Conservation (phyloP, 2,329 filamentous ascomycete species). For the Bisporella sp. region DNA sequence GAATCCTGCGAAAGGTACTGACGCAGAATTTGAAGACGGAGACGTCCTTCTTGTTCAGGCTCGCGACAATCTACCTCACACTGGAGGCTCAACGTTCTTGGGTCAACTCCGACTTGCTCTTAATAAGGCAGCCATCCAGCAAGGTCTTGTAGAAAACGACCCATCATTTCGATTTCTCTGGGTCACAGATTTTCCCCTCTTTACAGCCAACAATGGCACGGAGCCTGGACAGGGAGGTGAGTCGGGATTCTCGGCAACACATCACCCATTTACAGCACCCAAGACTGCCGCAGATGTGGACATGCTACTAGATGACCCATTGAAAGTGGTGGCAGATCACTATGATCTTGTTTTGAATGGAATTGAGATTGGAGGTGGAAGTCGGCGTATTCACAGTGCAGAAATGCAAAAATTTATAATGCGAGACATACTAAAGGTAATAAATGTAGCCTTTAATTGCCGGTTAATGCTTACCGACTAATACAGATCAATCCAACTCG, state of each 20-base stretch:
- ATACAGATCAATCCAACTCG: slow-evolving; percentile 41
- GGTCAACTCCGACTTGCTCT: slow-evolving; percentile 25
- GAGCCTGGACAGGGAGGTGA: slow-evolving; percentile 63
- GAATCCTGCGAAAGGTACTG: neutral
- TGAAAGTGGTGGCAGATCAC: slow-evolving; percentile 72
- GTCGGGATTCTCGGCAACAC: slow-evolving; percentile 77
- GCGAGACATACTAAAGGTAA: slow-evolving; percentile 64
- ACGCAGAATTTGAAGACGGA: slow-evolving; percentile 46
- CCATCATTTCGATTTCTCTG: slow-evolving; percentile 63
- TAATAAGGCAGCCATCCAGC: slow-evolving; percentile 21
- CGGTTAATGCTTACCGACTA: neutral
- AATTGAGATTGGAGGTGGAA: slow-evolving; percentile 88
- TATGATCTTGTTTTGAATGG: slow-evolving; percentile 97
- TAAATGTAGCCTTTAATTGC: slow-evolving; percentile 2
- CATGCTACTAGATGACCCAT: slow-evolving; percentile 63
- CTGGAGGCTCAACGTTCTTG: slow-evolving; percentile 61
- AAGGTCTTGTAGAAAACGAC: slow-evolving; percentile 18
- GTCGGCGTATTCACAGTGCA: slow-evolving; percentile 82
- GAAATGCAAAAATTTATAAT: slow-evolving; percentile 80
- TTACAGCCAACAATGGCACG: slow-evolving; percentile 60
- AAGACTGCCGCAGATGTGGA: slow-evolving; percentile 66
- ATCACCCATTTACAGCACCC: slow-evolving; percentile 94
- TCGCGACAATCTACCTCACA: slow-evolving; percentile 53
- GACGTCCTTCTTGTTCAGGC: slow-evolving; percentile 81
- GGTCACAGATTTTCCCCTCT: slow-evolving; percentile 89